A percentile compares a stretch with the other conserved stretches of the same genome.
Evolutionary conservation across 768 basidiomycete species (phyloP).

Genomic region (Pleurotus cornucopiae): DNA sequence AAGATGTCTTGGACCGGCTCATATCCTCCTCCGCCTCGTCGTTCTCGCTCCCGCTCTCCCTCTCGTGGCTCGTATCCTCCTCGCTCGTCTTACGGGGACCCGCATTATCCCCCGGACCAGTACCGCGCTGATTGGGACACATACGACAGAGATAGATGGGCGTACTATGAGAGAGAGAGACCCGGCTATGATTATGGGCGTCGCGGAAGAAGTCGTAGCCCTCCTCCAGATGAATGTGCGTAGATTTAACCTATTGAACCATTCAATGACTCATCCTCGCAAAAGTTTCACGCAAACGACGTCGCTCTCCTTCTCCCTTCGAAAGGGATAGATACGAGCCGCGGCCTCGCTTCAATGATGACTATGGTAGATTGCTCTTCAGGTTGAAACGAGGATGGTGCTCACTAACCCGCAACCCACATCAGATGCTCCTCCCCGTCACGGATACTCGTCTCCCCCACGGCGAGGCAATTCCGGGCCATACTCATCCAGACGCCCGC

Average conservation of each 20-base stretch:
- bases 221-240: conserved; percentile 58
- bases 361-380: conserved; percentile 57
- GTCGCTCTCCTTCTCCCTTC: conserved; percentile 77
- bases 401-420: conserved; percentile 8
- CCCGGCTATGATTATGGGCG: conserved; percentile 62
- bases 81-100: conserved; percentile 54
- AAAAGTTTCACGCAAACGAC: conserved; percentile 66
- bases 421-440: conserved; percentile 65
- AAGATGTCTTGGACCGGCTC: conserved; percentile 81
- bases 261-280: conserved; percentile 9
- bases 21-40: conserved; percentile 70
- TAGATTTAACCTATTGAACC: conserved; percentile 4
- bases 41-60: conserved; percentile 83
- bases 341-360: conserved; percentile 76
- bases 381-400: not conserved
- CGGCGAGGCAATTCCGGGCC: conserved; percentile 51
- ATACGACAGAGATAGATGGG: conserved; percentile 74
- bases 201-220: conserved; percentile 76
- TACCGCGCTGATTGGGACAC: conserved; percentile 66
- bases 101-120: conserved; percentile 50
- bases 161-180: conserved; percentile 66
- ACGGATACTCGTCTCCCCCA: conserved; percentile 57
- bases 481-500: conserved; percentile 55
- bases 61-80: conserved; percentile 54
- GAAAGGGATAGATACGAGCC: conserved; percentile 83